Evolutionary conservation across 2,329 filamentous ascomycete species (phyloP), one percentile per base, ranked within the genome.

Genomic region (Fusarium sterilihyphosum): DNA sequence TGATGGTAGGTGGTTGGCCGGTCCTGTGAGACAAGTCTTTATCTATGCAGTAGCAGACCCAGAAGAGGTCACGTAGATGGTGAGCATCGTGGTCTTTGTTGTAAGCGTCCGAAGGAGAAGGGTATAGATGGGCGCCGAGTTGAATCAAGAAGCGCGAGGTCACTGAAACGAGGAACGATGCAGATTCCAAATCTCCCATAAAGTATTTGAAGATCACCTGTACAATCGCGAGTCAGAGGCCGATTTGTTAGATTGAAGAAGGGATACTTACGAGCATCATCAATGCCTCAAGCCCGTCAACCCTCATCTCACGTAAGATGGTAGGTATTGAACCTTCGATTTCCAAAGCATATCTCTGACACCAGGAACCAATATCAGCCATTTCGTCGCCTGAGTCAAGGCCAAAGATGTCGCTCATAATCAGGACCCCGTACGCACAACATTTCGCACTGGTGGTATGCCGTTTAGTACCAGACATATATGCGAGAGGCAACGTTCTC

Each of bases 11-110:
- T 4, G 65, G 61, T 11, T 61, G 61, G 0, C 53, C 53, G 6
- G 37, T 73, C 10, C 70, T 54, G 1, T 70, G 60, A 2, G 61
- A 22, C 0, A 73, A 24, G 24, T 73, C 69, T 43, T 73, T 73
- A 3, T 73, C 71, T 2, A 66, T 40, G 20, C 63, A 57, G 7
- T 73, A 73, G 31, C 69, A 73, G 7, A 70, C 10, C 71, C 71
- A 73, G 18, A 73, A 73, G 0, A 68, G 22, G 10, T 68, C 65
- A 4, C 54, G 63, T 5, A 35, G 26, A 11, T 68, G 65, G 14
- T 67, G 20, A 22, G 8, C 1, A 3, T 54, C 14, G 22, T 6
- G 2, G 5, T 18, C 13, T 4, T 54, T 68, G 0, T 68, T 6
- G 8, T 68, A 68, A 1, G 3, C 4, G 0, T 5, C 16, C 0